These are phyloP conservation scores for Fistulifera pelliculosa DNA, from an alignment of 108 stramenopile species.

Conservation along the genomic window DNA sequence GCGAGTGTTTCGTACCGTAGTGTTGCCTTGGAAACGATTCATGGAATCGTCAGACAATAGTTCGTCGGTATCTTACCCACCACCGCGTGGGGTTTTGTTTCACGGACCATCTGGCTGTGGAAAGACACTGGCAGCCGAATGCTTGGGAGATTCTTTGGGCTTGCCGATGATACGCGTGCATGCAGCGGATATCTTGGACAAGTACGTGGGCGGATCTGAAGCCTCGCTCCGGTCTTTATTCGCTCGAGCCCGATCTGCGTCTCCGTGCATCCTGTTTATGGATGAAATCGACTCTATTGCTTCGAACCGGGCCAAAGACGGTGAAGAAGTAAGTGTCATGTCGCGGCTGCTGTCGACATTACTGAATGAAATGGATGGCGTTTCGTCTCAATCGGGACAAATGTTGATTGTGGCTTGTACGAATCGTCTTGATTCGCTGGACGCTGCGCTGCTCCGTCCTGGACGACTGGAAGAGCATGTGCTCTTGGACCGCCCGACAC, in stretches of 20 bases:
- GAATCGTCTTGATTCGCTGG: constrained; percentile 85
- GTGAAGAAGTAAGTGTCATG: constrained; percentile 32
- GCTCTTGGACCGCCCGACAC: constrained; percentile 30
- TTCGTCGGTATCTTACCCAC: constrained; percentile 15
- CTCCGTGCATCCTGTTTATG: constrained; percentile 92
- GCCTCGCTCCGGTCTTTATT: constrained; percentile 84
- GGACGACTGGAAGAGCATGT: constrained; percentile 90
- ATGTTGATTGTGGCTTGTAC: constrained; percentile 93
- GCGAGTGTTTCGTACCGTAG: constrained; percentile 57
- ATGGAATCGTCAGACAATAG: constrained; percentile 8
- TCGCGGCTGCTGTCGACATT: constrained; percentile 86
- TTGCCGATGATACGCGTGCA: constrained; percentile 50
- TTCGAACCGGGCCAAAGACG: constrained; percentile 66
- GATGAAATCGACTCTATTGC: constrained; percentile 98
- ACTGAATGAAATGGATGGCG: constrained; percentile 98
- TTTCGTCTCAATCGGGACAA: constrained; percentile 39
- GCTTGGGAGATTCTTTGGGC: constrained; percentile 62
- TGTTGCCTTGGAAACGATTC: constrained; percentile 56
- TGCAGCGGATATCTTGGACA: constrained; percentile 88
- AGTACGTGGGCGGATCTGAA: constrained; percentile 96
- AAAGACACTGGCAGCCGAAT: constrained; percentile 59
- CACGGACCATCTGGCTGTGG: constrained; percentile 71
- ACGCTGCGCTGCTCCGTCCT: constrained; percentile 91
- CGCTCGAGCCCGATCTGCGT: constrained; percentile 62
- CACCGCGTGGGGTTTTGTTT: constrained; percentile 72